phyloP scores from a whole-genome alignment of 108 stramenopile genomes.

The Asterionellopsis glacialis region DNA sequence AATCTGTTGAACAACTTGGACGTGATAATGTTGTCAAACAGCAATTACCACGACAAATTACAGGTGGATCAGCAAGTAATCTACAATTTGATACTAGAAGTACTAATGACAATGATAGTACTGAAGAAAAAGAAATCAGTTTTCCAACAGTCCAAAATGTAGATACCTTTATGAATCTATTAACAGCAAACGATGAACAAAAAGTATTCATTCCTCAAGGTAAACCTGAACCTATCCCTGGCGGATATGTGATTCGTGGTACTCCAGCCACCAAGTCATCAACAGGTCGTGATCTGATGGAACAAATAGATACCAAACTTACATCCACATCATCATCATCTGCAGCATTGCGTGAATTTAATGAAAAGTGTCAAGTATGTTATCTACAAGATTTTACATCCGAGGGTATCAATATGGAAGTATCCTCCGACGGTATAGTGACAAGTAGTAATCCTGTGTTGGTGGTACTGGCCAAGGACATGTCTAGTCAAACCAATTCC shows the following conservation, averaged over 20 bases:
- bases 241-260: constrained; percentile 57
- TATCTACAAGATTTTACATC: too few species aligned
- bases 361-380: constrained; percentile 11
- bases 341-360: constrained; percentile 29
- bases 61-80: constrained; percentile 4
- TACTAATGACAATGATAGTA: too few species aligned
- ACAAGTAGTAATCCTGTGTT: constrained; percentile 27
- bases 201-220: constrained; percentile 34
- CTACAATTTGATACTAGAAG: too few species aligned
- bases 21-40: constrained; percentile 12
- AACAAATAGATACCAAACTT: constrained; percentile 25
- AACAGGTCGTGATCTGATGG: constrained; percentile 27
- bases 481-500: constrained; percentile 13
- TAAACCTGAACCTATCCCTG: constrained; percentile 30
- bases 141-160: neutral
- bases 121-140: too few species aligned
- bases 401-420: constrained; percentile 7
- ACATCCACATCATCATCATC: constrained; percentile 28
- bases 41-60: constrained; percentile 4
- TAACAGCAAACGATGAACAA: constrained; percentile 6
- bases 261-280: constrained; percentile 14
- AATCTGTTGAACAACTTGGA: neutral
- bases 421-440: neutral
- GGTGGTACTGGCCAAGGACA: constrained; percentile 37
- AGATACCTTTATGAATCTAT: neutral